A percentile compares a stretch with the other conserved stretches of the same genome.
These are phyloP conservation scores for Emergomyces orientalis DNA, from an alignment of 2,329 filamentous ascomycete species.

Conservation along the genomic window DNA sequence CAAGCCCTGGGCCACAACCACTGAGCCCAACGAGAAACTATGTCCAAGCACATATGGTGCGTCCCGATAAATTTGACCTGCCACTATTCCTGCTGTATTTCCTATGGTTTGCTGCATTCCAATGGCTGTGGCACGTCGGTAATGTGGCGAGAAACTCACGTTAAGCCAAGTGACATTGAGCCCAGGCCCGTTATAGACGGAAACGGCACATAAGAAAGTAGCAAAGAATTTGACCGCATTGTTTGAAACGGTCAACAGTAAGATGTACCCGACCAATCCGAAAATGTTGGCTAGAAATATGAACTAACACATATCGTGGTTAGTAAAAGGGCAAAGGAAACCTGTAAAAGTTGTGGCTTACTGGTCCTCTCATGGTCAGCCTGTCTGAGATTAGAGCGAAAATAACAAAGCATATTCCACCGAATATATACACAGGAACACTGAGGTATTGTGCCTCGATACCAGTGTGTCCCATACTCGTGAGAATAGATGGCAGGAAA, in stretches of 20 bases:
- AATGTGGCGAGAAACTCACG: conserved; percentile 41
- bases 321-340: background rate
- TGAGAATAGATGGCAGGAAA: conserved; percentile 49
- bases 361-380: conserved; percentile 24
- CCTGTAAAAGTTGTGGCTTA: conserved; percentile 11
- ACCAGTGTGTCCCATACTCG: conserved; percentile 43
- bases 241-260: conserved; percentile 42
- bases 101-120: conserved; percentile 41
- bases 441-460: conserved; percentile 47
- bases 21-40: conserved; percentile 29
- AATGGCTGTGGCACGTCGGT: conserved; percentile 40
- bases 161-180: conserved; percentile 41
- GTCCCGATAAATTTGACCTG: conserved; percentile 38
- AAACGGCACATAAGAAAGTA: conserved; percentile 41
- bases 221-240: conserved; percentile 44
- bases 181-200: conserved; percentile 42
- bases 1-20: conserved; percentile 29
- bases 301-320: conserved; percentile 21
- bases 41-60: conserved; percentile 31
- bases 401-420: conserved; percentile 38
- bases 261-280: conserved; percentile 42
- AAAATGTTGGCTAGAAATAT: conserved; percentile 34
- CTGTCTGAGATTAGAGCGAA: conserved; percentile 42
- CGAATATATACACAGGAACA: conserved; percentile 48
- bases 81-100: conserved; percentile 42